These are phyloP conservation scores for Elongisporangium anandrum DNA, from an alignment of 352 stramenopile genomes.

Conservation along the genomic window DNA sequence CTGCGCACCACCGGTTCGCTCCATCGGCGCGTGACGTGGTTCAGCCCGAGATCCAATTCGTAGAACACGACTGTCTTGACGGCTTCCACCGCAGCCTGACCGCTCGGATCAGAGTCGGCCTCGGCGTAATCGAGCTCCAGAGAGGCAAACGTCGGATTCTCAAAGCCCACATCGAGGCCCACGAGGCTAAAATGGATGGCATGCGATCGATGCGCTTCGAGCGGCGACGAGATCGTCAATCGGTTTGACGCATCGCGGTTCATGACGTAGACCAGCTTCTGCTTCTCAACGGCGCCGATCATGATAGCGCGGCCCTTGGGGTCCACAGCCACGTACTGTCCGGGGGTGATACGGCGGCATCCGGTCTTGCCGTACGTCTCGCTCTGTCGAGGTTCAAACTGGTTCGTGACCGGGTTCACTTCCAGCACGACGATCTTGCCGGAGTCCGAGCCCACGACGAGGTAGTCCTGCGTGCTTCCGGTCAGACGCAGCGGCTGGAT, in stretches of 20 bases:
- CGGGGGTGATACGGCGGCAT: conserved; percentile 95
- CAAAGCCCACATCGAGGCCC: conserved; percentile 97
- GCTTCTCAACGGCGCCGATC: conserved; percentile 96
- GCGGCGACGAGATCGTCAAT: conserved; percentile 96
- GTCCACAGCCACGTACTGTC: conserved; percentile 97
- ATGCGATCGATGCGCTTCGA: conserved; percentile 97
- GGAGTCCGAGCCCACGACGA: conserved; percentile 95
- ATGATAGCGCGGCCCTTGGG: conserved; percentile 97
- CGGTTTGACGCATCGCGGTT: conserved; percentile 93
- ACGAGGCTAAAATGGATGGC: conserved; percentile 94
- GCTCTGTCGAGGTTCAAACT: conserved; percentile 86
- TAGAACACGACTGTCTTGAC: conserved; percentile 98
- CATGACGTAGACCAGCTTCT: conserved; percentile 99
- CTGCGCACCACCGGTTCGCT: conserved; percentile 83
- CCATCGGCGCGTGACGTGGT: conserved; percentile 98
- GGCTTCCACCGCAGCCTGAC: conserved; percentile 49
- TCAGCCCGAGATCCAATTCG: conserved; percentile 98
- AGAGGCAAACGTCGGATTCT: conserved; percentile 98
- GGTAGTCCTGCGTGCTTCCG: conserved; percentile 90
- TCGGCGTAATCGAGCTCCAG: conserved; percentile 96
- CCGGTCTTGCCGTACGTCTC: conserved; percentile 97
- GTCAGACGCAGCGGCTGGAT: conserved; percentile 88
- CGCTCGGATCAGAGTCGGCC: conserved; percentile 76
- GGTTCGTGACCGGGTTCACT: conserved; percentile 76
- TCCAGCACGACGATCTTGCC: conserved; percentile 96